Base-by-base conservation (phyloP, 2,329 filamentous ascomycete genomes). In the Talaromyces verruculosus region DNA sequence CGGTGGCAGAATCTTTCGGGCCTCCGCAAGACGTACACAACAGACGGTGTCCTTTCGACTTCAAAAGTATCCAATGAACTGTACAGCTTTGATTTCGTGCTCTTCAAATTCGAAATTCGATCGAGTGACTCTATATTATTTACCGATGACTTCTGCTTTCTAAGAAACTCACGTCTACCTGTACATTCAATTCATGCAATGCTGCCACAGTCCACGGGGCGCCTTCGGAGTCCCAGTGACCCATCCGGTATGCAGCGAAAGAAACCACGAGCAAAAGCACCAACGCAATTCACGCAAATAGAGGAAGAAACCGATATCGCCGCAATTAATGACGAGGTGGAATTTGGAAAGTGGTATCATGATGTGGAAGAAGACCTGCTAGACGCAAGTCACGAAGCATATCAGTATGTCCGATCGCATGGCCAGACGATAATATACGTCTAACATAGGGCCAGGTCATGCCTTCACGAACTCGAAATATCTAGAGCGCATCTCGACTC, bases 321-420 rank as follows among this genome's bases (percentile, higher is more conserved):
- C 59, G 73, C 82, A 67, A 69, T 87, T 77, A 79, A 84, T 83
- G 80, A 88, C 80, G 77, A 87, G 69, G 74, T 89, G 33, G 85
- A 88, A 8, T 86, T 88, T 63, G 83, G 82, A 30, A 77, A 82
- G 67, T 87, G 87, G 81, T 88, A 89, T 73, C 79, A 83, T 68
- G 79, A 78, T 25, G 76, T 89, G 62, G 88, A 90, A 71, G 84
- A 87, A 57, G 86, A 88, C 70, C 79, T 98, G 73, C 81, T 96
- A 35, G 87, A 93, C 72, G 88, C 92, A 63, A 95, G 91, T 75
- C 92, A 96, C 76, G 88, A 91, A 70, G 88, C 94, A 75, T 97
- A 97, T 77, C 82, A 90, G 88, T 93, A 85, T 71, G 88, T 76
- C 33, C 39, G 66, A 39, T 13, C 15, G 28, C 55, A 28, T 30